Conservation (phyloP, 768 basidiomycete species). For the Artomyces pyxidatus region DNA sequence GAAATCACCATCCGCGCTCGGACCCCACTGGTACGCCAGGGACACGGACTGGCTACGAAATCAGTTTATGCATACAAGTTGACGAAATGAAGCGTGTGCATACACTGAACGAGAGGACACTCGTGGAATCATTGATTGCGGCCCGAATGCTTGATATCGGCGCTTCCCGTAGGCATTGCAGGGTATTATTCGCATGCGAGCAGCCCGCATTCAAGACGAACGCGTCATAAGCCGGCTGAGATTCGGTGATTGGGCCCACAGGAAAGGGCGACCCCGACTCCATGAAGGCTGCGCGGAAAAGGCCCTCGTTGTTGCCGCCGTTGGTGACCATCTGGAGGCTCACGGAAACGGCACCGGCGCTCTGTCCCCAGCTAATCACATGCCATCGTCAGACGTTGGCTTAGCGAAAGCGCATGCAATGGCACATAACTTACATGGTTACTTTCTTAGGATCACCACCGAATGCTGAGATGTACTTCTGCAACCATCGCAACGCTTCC, state of each 20-base stretch:
- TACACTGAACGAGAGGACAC: slow-evolving; percentile 10
- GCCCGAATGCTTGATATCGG: slow-evolving; percentile 1
- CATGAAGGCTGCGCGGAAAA: slow-evolving; percentile 38
- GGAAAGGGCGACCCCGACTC: slow-evolving; percentile 31
- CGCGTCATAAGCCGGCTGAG: slow-evolving; percentile 16
- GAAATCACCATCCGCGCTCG: too few species aligned
- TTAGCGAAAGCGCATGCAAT: background rate
- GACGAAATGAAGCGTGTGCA: too few species aligned
- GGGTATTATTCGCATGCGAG: slow-evolving; percentile 11
- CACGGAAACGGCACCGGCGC: slow-evolving; percentile 43
- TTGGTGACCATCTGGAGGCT: slow-evolving; percentile 35
- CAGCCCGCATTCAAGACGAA: slow-evolving; percentile 16
- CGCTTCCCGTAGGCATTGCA: slow-evolving; percentile 16
- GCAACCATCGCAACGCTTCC: slow-evolving; percentile 53
- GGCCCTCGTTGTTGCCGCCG: slow-evolving; percentile 26
- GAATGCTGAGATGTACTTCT: slow-evolving; percentile 53
- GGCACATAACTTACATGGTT: slow-evolving; percentile 34
- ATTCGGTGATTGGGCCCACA: slow-evolving; percentile 15
- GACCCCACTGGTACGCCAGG: too few species aligned
- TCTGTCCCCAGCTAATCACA: slow-evolving; percentile 41
- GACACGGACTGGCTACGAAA: too few species aligned
- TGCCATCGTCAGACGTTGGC: background rate
- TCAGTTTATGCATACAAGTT: too few species aligned
- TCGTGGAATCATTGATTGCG: slow-evolving; percentile 12
- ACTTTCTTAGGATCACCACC: slow-evolving; percentile 58